phyloP scores from a whole-genome alignment of 75 land plant genomes.

The Azolla pinnata region DNA sequence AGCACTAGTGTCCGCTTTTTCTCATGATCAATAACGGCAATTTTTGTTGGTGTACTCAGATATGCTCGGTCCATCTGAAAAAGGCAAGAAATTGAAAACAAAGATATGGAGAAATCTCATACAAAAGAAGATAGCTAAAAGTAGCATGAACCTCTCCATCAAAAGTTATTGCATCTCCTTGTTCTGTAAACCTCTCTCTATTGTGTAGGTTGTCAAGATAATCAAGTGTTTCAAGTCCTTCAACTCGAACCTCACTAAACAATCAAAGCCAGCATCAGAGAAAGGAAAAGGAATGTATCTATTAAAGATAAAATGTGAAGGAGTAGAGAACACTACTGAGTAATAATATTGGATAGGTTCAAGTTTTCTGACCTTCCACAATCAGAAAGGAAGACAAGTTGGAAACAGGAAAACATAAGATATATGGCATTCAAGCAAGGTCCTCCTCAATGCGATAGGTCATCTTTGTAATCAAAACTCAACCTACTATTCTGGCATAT shows the following conservation, averaged over 20 bases:
- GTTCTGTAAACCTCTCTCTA: slow-evolving; percentile 29
- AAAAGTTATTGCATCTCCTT: slow-evolving; percentile 38
- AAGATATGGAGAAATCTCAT: background rate
- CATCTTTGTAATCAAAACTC: too few relatives aligned
- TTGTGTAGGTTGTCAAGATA: slow-evolving; percentile 26
- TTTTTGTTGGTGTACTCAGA: slow-evolving; percentile 70
- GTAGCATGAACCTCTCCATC: slow-evolving; percentile 26
- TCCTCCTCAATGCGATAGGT: too few relatives aligned
- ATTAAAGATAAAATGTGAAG: background rate
- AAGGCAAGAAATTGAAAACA: background rate
- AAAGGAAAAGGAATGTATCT: background rate
- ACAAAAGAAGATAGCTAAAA: background rate
- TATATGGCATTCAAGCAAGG: too few relatives aligned
- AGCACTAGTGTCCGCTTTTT: slow-evolving; percentile 68
- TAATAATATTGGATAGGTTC: too few relatives aligned
- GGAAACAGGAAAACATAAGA: slow-evolving; percentile 31
- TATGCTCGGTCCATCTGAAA: slow-evolving; percentile 61
- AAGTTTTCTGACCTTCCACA: too few relatives aligned
- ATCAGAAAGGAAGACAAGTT: too few relatives aligned
- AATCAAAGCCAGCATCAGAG: slow-evolving; percentile 3
- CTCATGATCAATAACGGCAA: slow-evolving; percentile 79
- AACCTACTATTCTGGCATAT: too few relatives aligned
- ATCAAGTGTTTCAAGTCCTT: slow-evolving; percentile 33
- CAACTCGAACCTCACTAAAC: slow-evolving; percentile 40
- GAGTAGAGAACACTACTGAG: background rate